A percentile compares a stretch with the other conserved stretches of the same genome.
These are phyloP conservation scores for Hypoxylon sp. DNA, from an alignment of 2,329 filamentous ascomycete species.

Conservation along the genomic window DNA sequence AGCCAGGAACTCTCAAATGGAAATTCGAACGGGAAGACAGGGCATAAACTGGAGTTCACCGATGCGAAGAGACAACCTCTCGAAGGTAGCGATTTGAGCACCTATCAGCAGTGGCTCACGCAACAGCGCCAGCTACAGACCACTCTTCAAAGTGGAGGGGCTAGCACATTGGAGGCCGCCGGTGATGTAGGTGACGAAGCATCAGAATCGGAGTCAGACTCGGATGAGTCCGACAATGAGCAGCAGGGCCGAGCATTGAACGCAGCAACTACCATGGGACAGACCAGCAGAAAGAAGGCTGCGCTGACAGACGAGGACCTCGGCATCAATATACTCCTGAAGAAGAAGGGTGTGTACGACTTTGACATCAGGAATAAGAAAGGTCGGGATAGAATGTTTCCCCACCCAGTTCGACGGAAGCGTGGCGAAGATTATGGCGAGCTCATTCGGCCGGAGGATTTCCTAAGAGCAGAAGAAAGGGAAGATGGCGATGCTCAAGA, in stretches of 20 bases:
- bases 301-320: slow-evolving; percentile 90
- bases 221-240: slow-evolving; percentile 88
- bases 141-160: slow-evolving; percentile 77
- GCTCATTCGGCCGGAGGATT: slow-evolving; percentile 92
- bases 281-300: slow-evolving; percentile 86
- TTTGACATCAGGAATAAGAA: slow-evolving; percentile 93
- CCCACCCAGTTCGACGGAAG: slow-evolving; percentile 81
- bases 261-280: slow-evolving; percentile 84
- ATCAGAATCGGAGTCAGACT: slow-evolving; percentile 86
- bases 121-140: slow-evolving; percentile 89
- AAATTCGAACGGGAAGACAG: slow-evolving; percentile 63
- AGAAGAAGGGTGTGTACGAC: slow-evolving; percentile 91
- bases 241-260: slow-evolving; percentile 94
- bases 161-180: slow-evolving; percentile 74
- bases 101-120: slow-evolving; percentile 93
- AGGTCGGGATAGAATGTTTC: slow-evolving; percentile 92
- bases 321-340: slow-evolving; percentile 89
- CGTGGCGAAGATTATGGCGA: slow-evolving; percentile 94
- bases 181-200: slow-evolving; percentile 84
- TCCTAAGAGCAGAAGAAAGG: slow-evolving; percentile 89
- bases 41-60: slow-evolving; percentile 69
- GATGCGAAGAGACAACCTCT: slow-evolving; percentile 74
- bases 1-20: slow-evolving; percentile 59
- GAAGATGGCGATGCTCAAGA: slow-evolving; percentile 78
- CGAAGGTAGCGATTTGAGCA: slow-evolving; percentile 78